phyloP scores from a whole-genome alignment of 768 basidiomycete genomes.

The Psilocybe cubensis region DNA sequence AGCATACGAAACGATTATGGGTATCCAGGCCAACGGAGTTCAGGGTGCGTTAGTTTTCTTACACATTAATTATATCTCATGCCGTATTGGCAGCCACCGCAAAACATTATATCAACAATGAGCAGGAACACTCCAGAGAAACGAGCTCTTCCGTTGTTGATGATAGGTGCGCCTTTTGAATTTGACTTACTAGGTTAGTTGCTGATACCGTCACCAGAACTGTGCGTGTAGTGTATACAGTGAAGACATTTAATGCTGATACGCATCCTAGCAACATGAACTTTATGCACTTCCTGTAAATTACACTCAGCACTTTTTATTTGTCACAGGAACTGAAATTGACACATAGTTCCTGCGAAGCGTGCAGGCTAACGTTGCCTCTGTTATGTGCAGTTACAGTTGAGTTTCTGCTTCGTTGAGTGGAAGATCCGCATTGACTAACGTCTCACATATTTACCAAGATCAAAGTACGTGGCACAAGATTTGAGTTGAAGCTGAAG shows the following conservation, averaged over 20 bases:
- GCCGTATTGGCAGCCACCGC: constrained; percentile 32
- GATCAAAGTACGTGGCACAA: constrained; percentile 34
- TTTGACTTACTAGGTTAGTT: neutral
- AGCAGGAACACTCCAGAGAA: constrained; percentile 51
- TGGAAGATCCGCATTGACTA: neutral
- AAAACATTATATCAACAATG: constrained; percentile 51
- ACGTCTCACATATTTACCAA: constrained; percentile 10
- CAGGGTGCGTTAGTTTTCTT: constrained; percentile 34
- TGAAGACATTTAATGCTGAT: constrained; percentile 1
- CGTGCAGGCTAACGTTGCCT: constrained; percentile 66
- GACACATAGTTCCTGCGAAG: constrained; percentile 50
- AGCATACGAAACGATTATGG: constrained; percentile 55
- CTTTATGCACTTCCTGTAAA: constrained; percentile 56
- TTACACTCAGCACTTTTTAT: neutral
- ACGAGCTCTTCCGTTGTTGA: constrained; percentile 46
- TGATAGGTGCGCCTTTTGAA: constrained; percentile 36
- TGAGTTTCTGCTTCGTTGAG: constrained; percentile 11
- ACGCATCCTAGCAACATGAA: constrained; percentile 48
- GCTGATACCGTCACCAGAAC: constrained; percentile 27
- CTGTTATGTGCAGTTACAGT: constrained; percentile 73
- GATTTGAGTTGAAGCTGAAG: neutral
- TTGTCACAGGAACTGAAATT: neutral
- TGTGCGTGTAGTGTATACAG: constrained; percentile 24
- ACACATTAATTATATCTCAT: neutral
- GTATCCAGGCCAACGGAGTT: constrained; percentile 56